Conservation (phyloP, 148 eudicot species). For the Vaccinium myrtillus region DNA sequence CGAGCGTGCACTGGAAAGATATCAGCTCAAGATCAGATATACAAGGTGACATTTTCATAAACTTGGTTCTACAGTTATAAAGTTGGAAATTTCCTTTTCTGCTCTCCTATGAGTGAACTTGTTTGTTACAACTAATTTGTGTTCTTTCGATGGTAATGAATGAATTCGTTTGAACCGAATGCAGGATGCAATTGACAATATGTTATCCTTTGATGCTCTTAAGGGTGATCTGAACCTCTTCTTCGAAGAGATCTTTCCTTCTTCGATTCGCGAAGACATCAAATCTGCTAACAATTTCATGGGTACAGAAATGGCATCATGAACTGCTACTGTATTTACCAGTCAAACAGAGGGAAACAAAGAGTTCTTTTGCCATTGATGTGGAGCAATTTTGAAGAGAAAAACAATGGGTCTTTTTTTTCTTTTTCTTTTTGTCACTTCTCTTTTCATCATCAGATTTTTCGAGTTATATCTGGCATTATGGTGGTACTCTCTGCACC, state of each 20-base stretch:
- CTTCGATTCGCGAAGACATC: slow-evolving; percentile 9
- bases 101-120: no score
- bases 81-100: no score
- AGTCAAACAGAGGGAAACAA: not conserved
- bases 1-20: slow-evolving; percentile 48
- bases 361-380: not conserved
- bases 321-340: not conserved
- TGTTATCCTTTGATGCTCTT: slow-evolving; percentile 66
- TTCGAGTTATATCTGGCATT: no score
- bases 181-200: slow-evolving; percentile 81
- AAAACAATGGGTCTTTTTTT: not conserved
- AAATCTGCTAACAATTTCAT: not conserved
- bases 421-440: not conserved
- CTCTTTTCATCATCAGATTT: no score
- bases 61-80: no score
- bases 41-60: slow-evolving; percentile 51
- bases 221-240: slow-evolving; percentile 61
- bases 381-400: not conserved
- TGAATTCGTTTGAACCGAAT: not conserved
- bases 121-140: no score
- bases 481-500: no score
- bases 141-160: no score
- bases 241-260: slow-evolving; percentile 50
- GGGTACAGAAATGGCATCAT: not conserved
- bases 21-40: slow-evolving; percentile 68